Evolutionary conservation across 306 rosid genomes (phyloP), one percentile per base, ranked within the genome.

Genomic region (Boehmeria nivea): DNA sequence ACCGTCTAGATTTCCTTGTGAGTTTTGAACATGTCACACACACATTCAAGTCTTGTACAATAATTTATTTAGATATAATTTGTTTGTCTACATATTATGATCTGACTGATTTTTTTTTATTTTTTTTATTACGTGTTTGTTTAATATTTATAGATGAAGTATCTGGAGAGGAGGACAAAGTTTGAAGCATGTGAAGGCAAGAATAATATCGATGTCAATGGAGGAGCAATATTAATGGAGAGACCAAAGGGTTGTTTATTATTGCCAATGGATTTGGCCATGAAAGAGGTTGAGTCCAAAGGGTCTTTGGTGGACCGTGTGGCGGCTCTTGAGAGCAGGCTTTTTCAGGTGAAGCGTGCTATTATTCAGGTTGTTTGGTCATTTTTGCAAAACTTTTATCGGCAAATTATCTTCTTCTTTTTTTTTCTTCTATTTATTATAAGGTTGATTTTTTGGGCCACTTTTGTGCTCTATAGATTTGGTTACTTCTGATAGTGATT

Each of bases 221-320:
- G 19, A 20, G 47, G 48, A 12, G 74, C 23, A 43, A 66, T 5
- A 60, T 38, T 17, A 22, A 11, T 34, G 54, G 79, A 68, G 26
- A 70, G 62, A 43, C 1, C 16, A 72, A 64, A 46, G 60, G 55
- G 27, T 20, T n/a, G n/a, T n/a, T n/a, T n/a, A n/a, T n/a, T n/a
- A 1, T n/a, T 68, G 53, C 75, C 80, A 12, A 25, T 63, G 55
- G 82, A 88, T 68, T 60, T 72, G 18, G 71, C 77, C 8, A 48
- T 62, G 24, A 79, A 79, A 51, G 87, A 84, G 57, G 68, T 67
- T 70, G 55, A 33, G 72, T 75, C 55, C 43, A 84, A 77, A 73
- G 96, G 87, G 16, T 71, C 94, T 55, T 60, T 88, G 68, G 19
- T 76, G 77, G 94, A 84, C 72, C 78, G 94, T 23, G 88, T 88